Conservation (phyloP, 106 monocot species). For the Allium fistulosum region DNA sequence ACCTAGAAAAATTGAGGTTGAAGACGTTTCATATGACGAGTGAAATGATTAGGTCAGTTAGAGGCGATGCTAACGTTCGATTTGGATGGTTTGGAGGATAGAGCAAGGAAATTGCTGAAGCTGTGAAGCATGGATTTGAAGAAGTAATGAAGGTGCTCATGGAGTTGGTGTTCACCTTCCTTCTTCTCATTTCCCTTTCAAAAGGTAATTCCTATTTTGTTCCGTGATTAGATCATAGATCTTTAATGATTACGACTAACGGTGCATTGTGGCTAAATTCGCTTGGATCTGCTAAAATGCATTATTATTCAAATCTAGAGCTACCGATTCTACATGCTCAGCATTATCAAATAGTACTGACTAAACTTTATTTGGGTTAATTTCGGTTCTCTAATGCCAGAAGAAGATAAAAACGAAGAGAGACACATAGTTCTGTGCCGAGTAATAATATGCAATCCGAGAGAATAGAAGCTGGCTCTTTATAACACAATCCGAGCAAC, state of each 20-base stretch:
- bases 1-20: background rate
- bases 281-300: too few species aligned
- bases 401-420: constrained; percentile 39
- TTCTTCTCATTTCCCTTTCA: constrained; percentile 27
- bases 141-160: constrained; percentile 11
- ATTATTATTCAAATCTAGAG: too few species aligned
- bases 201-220: constrained; percentile 21
- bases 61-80: constrained; percentile 43
- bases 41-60: constrained; percentile 14
- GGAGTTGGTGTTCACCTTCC: constrained; percentile 55
- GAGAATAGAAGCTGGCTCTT: constrained; percentile 22
- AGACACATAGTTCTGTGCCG: constrained; percentile 52
- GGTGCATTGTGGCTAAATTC: too few species aligned
- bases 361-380: background rate
- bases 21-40: constrained; percentile 24
- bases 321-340: too few species aligned
- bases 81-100: constrained; percentile 53
- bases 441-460: constrained; percentile 42
- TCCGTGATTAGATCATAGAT: too few species aligned
- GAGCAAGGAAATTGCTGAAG: constrained; percentile 12
- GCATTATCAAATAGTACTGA: too few species aligned
- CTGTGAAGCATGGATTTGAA: constrained; percentile 38
- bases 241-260: too few species aligned
- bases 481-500: constrained; percentile 34
- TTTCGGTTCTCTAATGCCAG: constrained; percentile 15